Evolutionary conservation across 2,329 filamentous ascomycete species (phyloP).

Genomic region (Colletotrichum neosansevieriae): DNA sequence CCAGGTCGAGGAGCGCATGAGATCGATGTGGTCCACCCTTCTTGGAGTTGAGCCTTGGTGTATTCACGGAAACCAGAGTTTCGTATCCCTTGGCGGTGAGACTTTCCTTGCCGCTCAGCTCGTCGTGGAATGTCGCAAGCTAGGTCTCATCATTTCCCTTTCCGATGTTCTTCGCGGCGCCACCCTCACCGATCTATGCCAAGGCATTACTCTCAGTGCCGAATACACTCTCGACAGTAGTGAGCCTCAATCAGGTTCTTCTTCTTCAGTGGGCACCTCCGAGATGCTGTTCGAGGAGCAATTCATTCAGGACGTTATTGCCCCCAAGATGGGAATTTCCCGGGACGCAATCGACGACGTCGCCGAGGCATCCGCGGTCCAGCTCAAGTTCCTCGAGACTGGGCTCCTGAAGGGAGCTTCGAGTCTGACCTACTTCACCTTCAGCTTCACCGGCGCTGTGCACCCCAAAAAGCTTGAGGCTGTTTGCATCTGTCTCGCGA

Average conservation of each 20-base stretch:
- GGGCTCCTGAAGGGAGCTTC: conserved; percentile 58
- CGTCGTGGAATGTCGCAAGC: conserved; percentile 58
- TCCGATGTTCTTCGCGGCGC: conserved; percentile 56
- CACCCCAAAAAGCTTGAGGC: conserved; percentile 58
- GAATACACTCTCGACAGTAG: conserved; percentile 28
- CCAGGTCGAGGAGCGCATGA: conserved; percentile 60
- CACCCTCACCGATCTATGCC: conserved; percentile 60
- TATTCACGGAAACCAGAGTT: conserved; percentile 58
- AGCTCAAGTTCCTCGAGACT: conserved; percentile 62
- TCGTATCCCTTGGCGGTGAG: conserved; percentile 61
- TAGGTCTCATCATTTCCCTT: conserved; percentile 56
- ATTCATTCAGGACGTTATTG: conserved; percentile 56
- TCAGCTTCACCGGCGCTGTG: conserved; percentile 60
- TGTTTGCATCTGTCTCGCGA: conserved; percentile 58
- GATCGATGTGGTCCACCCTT: conserved; percentile 60
- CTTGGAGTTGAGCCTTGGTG: conserved; percentile 53
- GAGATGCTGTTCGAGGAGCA: conserved; percentile 45
- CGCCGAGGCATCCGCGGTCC: conserved; percentile 60
- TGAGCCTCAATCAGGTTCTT: background rate
- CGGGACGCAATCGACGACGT: conserved; percentile 59
- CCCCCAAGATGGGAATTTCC: conserved; percentile 57
- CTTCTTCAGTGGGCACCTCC: conserved; percentile 6
- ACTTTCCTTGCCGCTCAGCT: conserved; percentile 58
- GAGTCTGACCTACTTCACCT: conserved; percentile 61
- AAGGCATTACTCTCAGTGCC: conserved; percentile 43